Conservation (phyloP, 108 stramenopile genomes). For the Cylindrotheca closterium region DNA sequence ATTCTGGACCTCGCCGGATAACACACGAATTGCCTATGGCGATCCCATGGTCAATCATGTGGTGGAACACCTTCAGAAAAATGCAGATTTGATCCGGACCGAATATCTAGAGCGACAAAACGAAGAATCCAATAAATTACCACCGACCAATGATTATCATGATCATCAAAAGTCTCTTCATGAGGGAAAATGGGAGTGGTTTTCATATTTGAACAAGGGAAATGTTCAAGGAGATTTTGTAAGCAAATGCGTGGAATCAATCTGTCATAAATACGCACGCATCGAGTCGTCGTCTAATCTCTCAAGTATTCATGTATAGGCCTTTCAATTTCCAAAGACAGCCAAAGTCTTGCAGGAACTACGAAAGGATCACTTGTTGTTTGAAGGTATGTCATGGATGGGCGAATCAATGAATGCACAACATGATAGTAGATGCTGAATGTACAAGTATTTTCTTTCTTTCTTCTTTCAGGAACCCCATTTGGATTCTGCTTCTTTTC, state of each 20-base stretch:
- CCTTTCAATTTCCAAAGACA: slow-evolving; percentile 74
- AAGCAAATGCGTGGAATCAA: slow-evolving; percentile 5
- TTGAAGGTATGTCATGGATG: too few relatives aligned
- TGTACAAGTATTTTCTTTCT: slow-evolving; percentile 7
- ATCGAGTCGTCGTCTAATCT: slow-evolving; percentile 36
- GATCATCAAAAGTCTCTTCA: slow-evolving; percentile 38
- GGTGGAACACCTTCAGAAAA: slow-evolving; percentile 63
- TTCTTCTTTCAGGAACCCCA: slow-evolving; percentile 48
- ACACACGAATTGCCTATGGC: slow-evolving; percentile 64
- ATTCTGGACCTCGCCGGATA: slow-evolving; percentile 57
- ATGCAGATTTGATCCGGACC: slow-evolving; percentile 50
- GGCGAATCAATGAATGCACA: too few relatives aligned
- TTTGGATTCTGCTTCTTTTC: slow-evolving; percentile 92
- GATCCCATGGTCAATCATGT: slow-evolving; percentile 64
- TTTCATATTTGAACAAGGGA: slow-evolving; percentile 83
- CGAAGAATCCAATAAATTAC: slow-evolving; percentile 2
- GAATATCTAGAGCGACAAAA: slow-evolving; percentile 64
- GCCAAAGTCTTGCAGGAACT: slow-evolving; percentile 55
- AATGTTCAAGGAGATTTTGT: slow-evolving; percentile 46
- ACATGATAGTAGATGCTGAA: too few relatives aligned
- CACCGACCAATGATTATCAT: not conserved
- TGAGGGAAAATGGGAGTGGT: slow-evolving; percentile 87
- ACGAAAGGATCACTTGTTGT: slow-evolving; percentile 22
- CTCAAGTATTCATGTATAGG: slow-evolving; percentile 35
- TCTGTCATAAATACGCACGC: not conserved